Percentiles rank a stretch among this genome's conserved stretches.
phyloP scores from a whole-genome alignment of 169 alveolate species.

The Eimeria nieschulzi region DNA sequence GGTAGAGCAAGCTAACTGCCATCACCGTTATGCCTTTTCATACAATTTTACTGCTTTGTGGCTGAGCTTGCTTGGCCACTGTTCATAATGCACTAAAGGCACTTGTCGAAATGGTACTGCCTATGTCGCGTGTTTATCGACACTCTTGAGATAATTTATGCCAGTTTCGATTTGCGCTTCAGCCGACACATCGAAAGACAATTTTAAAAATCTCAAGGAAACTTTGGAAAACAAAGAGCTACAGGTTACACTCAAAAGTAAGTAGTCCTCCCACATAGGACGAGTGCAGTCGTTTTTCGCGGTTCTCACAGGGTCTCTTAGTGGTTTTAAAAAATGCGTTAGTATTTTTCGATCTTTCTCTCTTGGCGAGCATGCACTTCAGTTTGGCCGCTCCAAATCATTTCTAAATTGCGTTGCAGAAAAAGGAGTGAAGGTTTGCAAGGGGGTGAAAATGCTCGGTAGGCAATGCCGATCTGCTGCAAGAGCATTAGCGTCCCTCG shows the following conservation, averaged over 20 bases:
- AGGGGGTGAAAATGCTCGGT: neutral
- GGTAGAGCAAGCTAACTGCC: neutral
- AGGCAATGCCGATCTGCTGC: too few relatives aligned
- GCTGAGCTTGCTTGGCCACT: neutral
- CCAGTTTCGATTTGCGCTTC: neutral
- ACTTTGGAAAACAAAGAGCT: slow-evolving; percentile 8
- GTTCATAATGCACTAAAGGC: neutral
- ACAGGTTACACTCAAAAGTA: neutral
- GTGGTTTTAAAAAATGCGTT: neutral
- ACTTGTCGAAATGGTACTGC: neutral
- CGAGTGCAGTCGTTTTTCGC: neutral
- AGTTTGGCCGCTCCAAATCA: neutral
- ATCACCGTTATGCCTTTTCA: neutral
- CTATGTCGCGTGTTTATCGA: neutral
- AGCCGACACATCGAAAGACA: neutral
- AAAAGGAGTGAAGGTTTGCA: neutral
- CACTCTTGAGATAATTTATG: neutral
- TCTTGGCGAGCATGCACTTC: neutral
- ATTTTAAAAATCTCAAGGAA: slow-evolving; percentile 4
- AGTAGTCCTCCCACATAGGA: neutral
- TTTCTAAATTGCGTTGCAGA: neutral
- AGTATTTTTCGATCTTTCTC: neutral
- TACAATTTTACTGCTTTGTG: neutral
- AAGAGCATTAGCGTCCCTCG: neutral
- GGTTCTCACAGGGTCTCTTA: neutral